phyloP scores from a whole-genome alignment of 352 stramenopile species.

The Blastocystis sp. region DNA sequence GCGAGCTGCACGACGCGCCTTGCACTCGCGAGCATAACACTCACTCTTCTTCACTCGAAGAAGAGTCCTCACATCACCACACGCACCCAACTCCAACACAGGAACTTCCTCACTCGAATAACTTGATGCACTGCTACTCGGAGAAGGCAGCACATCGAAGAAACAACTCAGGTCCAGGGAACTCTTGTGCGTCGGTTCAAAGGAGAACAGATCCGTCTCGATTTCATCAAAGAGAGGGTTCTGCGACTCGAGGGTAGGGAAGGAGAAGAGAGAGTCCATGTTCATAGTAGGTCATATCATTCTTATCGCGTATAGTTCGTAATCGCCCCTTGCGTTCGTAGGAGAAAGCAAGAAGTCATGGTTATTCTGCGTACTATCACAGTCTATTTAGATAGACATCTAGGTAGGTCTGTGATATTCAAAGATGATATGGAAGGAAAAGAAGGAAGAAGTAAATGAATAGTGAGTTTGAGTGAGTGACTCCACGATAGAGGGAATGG shows the following conservation, averaged over 20 bases:
- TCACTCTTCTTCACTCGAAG: neutral
- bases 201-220: neutral
- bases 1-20: neutral
- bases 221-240: neutral
- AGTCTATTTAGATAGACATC: constrained; percentile 65
- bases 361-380: constrained; percentile 20
- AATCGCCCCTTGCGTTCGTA: neutral
- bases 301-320: neutral
- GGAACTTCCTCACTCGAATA: neutral
- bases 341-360: neutral
- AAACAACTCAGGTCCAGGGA: constrained; percentile 36
- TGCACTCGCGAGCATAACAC: neutral
- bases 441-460: constrained; percentile 14
- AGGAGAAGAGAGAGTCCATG: constrained; percentile 37
- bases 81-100: neutral
- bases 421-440: constrained; percentile 60
- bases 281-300: constrained; percentile 47
- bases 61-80: neutral
- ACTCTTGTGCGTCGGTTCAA: neutral
- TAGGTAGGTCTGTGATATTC: constrained; percentile 20
- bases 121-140: neutral
- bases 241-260: neutral
- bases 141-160: neutral
- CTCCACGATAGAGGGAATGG: neutral
- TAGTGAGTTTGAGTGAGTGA: neutral